Base-by-base conservation (phyloP, 148 eudicot species). In the Fagopyrum esculentum region DNA sequence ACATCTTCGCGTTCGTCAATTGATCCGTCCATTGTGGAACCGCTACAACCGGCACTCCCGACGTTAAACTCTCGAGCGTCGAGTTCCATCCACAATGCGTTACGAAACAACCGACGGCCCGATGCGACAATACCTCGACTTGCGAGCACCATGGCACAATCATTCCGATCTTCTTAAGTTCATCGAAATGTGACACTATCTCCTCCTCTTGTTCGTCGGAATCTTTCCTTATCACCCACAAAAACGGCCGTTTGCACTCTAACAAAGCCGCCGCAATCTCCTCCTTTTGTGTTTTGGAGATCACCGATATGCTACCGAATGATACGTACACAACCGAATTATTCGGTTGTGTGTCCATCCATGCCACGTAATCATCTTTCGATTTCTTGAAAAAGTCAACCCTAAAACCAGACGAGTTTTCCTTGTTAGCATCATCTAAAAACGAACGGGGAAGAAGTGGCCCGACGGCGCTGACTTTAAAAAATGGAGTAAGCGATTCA, bases 61-160 rank as follows among this genome's bases (percentile, higher is more conserved):
- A 79, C 45, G 88, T 79, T 0, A 89, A 74, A 56, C 93, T 88
- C 77, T 89, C 90, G 2, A 89, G 77, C 0, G 93, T 89, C 50
- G 93, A 89, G 84, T 89, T 87, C 93, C 93, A 89, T 11, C 89
- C 90, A 76, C 93, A 89, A 45, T 89, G 93, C 13, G 86, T 89
- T 61, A 87, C 85, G 30, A 89, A 89, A 68, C 90, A 89, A 15
- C 87, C 86, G 10, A 82, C 81, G 7, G 93, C 81, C 11, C 48
- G 63, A 44, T 89, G 90, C 1, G 87, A 87, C 6, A 89, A 75
- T 26, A 82, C 78, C 78, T 85, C 90, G 2, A 89, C 80, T 61
- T 89, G 90, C 61, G 85, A 85, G 69, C 93, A 89, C 93, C 93
- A 89, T 11, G 89, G 71, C n/a, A 89, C 85, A 10, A 89, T 69